Evolutionary conservation across 176 grass and related monocot genomes (phyloP), one percentile per base, ranked within the genome.

Genomic region (Aegilops speltoides): DNA sequence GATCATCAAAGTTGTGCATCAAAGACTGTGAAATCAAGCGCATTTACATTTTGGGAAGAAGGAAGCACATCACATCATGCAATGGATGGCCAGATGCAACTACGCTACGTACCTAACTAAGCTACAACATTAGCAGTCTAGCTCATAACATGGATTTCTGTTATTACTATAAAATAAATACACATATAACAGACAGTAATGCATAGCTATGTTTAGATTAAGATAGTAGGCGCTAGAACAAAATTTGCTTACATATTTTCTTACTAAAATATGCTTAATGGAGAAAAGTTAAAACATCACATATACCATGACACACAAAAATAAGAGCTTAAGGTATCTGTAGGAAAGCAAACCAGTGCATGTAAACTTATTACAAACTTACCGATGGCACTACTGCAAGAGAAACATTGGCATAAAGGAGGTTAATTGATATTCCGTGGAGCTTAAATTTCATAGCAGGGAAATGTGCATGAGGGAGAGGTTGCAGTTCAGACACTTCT

Each of bases 361-460:
- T 26, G 3, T 23, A 33, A 22, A 26, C 28, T 70, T 13, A 19
- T 31, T 17, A n/a, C 2, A 48, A 37, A 94, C 90, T 85, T 90
- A 98, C 95, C 50, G 81, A 70, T 38, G 95, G 93, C 78, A 98
- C 87, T 41, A 98, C 86, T 85, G 93, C 81, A 14, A 88, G 89
- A 33, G 95, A 98, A 73, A 98, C 91, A 83, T 91, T 98, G 56
- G 96, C 93, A 90, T 98, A 98, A 86, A 98, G 86, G 81, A 98
- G 93, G 36, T 98, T 93, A 72, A 98, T 95, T n/a, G 96, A 93
- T 86, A 98, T 98, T 90, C 96, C 93, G 36, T 66, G 86, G 78
- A 94, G 91, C 79, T 98, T 95, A 59, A 98, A 95, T 90, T 88
- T 98, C 93, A 95, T 92, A 82, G 94, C 91, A 82, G 96, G 96